A percentile compares a stretch with the other conserved stretches of the same genome.
These are phyloP conservation scores for Waltergamsia citrina DNA, from an alignment of 2,329 filamentous ascomycete genomes.

Conservation along the genomic window DNA sequence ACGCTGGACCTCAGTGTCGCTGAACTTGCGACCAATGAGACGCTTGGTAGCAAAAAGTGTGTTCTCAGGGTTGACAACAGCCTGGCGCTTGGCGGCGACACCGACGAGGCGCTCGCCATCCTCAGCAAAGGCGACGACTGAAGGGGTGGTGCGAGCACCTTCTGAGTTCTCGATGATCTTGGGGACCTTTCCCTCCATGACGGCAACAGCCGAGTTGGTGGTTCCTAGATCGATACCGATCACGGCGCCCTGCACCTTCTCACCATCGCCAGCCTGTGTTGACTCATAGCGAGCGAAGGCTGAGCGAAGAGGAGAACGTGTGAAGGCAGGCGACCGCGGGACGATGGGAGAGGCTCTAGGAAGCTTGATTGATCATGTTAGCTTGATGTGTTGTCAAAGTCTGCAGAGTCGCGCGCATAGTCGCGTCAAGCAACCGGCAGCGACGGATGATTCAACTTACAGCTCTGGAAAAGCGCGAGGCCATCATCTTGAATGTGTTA, in stretches of 20 bases:
- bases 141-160: constrained; percentile 49
- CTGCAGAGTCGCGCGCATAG: constrained; percentile 2
- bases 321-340: constrained; percentile 55
- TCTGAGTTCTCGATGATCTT: constrained; percentile 98
- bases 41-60: constrained; percentile 98
- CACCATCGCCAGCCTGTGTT: constrained; percentile 36
- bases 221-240: constrained; percentile 98
- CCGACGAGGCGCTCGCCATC: constrained; percentile 94
- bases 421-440: neutral
- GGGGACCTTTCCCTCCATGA: constrained; percentile 94
- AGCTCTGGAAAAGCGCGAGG: constrained; percentile 63
- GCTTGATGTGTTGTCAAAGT: constrained; percentile 3
- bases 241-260: constrained; percentile 90
- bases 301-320: constrained; percentile 62
- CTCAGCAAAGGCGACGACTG: constrained; percentile 90
- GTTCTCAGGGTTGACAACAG: constrained; percentile 97
- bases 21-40: constrained; percentile 97
- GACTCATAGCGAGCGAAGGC: constrained; percentile 73
- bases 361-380: constrained; percentile 42
- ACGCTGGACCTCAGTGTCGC: constrained; percentile 84
- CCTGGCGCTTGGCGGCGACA: constrained; percentile 96
- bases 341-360: constrained; percentile 65
- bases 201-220: constrained; percentile 93
- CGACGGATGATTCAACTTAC: constrained; percentile 42
- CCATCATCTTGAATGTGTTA: constrained; percentile 52